Evolutionary conservation across 2,329 filamentous ascomycete genomes (phyloP), one percentile per base, ranked within the genome.

Genomic region (Nemania diffusa): DNA sequence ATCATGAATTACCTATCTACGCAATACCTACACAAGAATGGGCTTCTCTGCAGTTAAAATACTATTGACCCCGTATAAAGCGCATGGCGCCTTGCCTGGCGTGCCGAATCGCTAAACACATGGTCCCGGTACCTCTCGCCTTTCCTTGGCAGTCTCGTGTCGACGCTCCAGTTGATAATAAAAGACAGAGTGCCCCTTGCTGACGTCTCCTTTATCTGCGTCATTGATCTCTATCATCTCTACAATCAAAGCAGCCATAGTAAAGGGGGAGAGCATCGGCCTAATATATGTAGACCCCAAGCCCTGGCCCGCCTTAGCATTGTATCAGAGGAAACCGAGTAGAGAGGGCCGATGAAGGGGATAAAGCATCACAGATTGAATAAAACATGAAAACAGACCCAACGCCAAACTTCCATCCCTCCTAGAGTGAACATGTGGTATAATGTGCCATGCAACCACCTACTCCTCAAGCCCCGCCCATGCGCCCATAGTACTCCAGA

Each of bases 321-420:
- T 59, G 62, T 66, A 64, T 66, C 57, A 40, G 52, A 51, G 27
- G 24, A 29, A 65, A 56, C 62, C 59, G 44, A 48, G 64, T 65
- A 64, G 40, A 29, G 56, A 44, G 22, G 29, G 44, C 24, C 3
- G 24, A 68, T 65, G 48, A 37, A 71, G 62, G n/a, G n/a, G 48
- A 69, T 9, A 40, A 40, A 69, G 62, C 58, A 73, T 64, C 61
- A 71, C 69, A 73, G 51, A 67, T 65, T 2, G 50, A 72, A 67
- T 69, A 69, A 64, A 73, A 70, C 66, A 72, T 68, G 61, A 61
- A 63, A 74, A 52, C 57, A 50, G 27, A 37, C 72, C 74, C 56
- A 77, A 76, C 75, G 75, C 75, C 75, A 59, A 69, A 63, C 71
- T 58, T 69, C 60, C 69, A 37, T 73, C 69, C 71, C 68, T 69